phyloP scores from a whole-genome alignment of 164 flowering plant genomes.

The Saururus chinensis region DNA sequence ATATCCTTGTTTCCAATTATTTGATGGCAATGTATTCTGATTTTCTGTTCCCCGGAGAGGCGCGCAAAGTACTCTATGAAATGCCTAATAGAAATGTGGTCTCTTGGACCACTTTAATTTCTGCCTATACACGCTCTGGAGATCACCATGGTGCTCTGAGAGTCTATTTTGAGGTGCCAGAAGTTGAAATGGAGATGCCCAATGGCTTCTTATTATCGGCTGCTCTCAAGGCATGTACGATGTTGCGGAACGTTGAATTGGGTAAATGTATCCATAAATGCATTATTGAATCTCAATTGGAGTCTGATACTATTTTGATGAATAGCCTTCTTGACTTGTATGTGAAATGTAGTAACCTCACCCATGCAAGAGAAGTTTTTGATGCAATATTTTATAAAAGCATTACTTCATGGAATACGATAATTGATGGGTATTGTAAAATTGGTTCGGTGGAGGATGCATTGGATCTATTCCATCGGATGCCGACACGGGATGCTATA shows the following conservation, averaged over 20 bases:
- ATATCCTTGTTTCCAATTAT: constrained; percentile 13
- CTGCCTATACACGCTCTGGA: constrained; percentile 11
- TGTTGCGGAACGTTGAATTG: constrained; percentile 12
- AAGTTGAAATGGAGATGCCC: constrained; percentile 10
- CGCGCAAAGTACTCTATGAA: constrained; percentile 12
- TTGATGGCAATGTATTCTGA: constrained; percentile 17
- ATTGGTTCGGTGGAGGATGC: constrained; percentile 19
- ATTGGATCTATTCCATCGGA: constrained; percentile 12
- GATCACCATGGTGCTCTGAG: constrained; percentile 12
- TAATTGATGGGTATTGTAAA: constrained; percentile 19
- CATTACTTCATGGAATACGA: constrained; percentile 19
- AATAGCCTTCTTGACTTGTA: constrained; percentile 24
- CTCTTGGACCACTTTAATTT: constrained; percentile 26
- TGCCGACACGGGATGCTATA: constrained; percentile 17
- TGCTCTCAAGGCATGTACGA: constrained; percentile 19
- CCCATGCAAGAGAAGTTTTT: constrained; percentile 17
- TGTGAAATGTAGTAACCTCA: constrained; percentile 18
- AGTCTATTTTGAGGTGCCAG: constrained; percentile 8
- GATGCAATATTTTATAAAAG: constrained; percentile 5
- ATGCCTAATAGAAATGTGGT: constrained; percentile 20
- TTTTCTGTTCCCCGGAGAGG: constrained; percentile 5
- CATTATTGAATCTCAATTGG: constrained; percentile 4
- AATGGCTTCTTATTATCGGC: constrained; percentile 18
- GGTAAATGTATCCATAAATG: constrained; percentile 16
- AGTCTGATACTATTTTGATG: constrained; percentile 18